These are phyloP conservation scores for Chaetomiaceae sp. DNA, from an alignment of 2,329 filamentous ascomycete species.

Conservation along the genomic window DNA sequence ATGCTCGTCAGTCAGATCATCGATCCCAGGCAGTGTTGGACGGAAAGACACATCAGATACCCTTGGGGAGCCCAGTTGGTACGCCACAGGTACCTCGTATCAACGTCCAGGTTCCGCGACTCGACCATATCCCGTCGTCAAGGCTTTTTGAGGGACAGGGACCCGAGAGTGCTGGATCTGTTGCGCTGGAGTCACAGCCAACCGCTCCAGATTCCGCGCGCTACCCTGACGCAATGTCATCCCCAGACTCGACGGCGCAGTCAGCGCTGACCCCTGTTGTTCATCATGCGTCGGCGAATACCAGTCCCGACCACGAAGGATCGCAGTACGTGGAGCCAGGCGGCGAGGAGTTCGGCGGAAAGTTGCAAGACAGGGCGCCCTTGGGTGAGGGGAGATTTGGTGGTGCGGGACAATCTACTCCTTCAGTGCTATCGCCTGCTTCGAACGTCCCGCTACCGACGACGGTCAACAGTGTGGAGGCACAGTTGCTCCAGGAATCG, in stretches of 20 bases:
- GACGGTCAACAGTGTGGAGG: slow-evolving; percentile 35
- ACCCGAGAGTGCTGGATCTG: slow-evolving; percentile 26
- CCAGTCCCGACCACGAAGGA: slow-evolving; percentile 65
- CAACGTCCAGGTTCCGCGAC: not conserved
- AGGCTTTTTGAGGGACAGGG: slow-evolving; percentile 10
- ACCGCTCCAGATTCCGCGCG: slow-evolving; percentile 32
- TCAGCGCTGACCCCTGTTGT: slow-evolving; percentile 67
- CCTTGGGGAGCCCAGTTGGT: not conserved
- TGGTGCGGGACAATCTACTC: not conserved
- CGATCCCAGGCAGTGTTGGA: not conserved
- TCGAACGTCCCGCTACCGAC: slow-evolving; percentile 18
- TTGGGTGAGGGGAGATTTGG: slow-evolving; percentile 10
- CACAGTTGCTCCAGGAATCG: slow-evolving; percentile 41
- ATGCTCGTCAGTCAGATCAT: not conserved
- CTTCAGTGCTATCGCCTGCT: not conserved
- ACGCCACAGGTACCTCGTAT: slow-evolving; percentile 2
- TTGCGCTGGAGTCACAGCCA: slow-evolving; percentile 26
- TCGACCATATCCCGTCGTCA: not conserved
- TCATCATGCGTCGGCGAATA: slow-evolving; percentile 63
- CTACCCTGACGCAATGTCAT: slow-evolving; percentile 43
- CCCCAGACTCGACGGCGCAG: slow-evolving; percentile 61
- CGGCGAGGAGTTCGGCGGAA: slow-evolving; percentile 39
- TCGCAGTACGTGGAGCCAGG: slow-evolving; percentile 47
- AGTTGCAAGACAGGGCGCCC: slow-evolving; percentile 25
- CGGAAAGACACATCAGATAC: not conserved